Conservation (phyloP, 192 early-diverging fungal species). For the Podila verticillata region DNA sequence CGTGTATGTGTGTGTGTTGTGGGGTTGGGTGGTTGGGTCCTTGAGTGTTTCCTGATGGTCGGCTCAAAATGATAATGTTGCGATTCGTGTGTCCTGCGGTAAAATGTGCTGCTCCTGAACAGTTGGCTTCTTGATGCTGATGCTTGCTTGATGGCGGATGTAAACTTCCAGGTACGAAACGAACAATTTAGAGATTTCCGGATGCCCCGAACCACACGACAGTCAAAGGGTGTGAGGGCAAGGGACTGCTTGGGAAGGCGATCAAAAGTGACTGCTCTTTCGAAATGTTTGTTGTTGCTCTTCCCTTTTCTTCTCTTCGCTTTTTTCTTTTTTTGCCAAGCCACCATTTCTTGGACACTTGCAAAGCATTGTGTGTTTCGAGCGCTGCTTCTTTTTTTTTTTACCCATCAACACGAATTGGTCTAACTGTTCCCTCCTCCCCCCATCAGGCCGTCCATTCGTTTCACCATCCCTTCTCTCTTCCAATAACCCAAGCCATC, state of each 20-base stretch:
- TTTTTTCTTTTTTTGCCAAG: slow-evolving; percentile 14
- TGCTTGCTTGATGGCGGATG: no score
- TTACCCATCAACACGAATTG: not conserved
- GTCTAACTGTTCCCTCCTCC: not conserved
- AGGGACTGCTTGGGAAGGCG: no score
- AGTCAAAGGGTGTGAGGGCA: no score
- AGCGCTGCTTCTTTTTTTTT: no score
- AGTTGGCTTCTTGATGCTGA: no score
- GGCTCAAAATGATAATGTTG: not conserved
- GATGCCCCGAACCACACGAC: no score
- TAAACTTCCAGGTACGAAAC: no score
- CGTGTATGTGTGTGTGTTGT: not conserved
- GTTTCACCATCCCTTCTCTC: not conserved
- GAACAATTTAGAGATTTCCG: no score
- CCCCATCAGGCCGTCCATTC: not conserved
- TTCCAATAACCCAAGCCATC: not conserved
- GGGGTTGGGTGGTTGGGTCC: not conserved
- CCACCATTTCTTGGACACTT: slow-evolving; percentile 1
- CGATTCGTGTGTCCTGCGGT: slow-evolving; percentile 5
- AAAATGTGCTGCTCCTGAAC: not conserved
- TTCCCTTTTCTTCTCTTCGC: slow-evolving; percentile 6
- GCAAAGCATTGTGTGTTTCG: slow-evolving; percentile 7
- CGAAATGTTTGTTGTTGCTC: not conserved
- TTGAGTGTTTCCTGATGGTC: not conserved
- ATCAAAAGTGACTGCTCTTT: slow-evolving; percentile 11